These are phyloP conservation scores for Schizochytrium sp. DNA, from an alignment of 108 stramenopile species.

Conservation along the genomic window DNA sequence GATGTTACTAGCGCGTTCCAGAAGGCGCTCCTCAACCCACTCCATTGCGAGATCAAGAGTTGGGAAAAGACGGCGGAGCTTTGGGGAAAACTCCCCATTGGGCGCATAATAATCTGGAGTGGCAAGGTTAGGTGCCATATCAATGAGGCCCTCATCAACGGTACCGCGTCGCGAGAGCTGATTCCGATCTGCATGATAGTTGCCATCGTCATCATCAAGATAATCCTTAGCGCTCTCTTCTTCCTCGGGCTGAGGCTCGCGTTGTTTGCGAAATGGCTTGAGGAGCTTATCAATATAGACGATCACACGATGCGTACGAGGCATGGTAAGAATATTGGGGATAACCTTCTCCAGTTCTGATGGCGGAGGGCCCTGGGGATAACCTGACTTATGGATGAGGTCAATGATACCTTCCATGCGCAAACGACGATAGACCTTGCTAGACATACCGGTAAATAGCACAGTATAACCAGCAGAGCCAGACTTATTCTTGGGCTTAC, in stretches of 20 bases:
- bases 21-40: slow-evolving; percentile 44
- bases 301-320: not conserved
- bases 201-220: not conserved
- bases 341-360: slow-evolving; percentile 7
- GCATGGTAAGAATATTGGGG: slow-evolving; percentile 5
- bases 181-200: too few relatives aligned
- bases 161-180: too few relatives aligned
- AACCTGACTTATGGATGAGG: slow-evolving; percentile 7
- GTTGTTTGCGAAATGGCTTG: not conserved
- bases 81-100: slow-evolving; percentile 14
- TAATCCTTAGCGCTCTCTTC: not conserved
- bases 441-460: slow-evolving; percentile 40
- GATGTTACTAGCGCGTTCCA: not conserved
- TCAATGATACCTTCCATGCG: slow-evolving; percentile 20
- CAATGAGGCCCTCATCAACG: not conserved
- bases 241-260: not conserved
- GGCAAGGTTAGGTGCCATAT: not conserved
- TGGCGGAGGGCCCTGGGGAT: not conserved
- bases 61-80: slow-evolving; percentile 36
- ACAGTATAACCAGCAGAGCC: slow-evolving; percentile 23
- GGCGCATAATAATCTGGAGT: slow-evolving; percentile 24
- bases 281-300: not conserved
- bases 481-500: not conserved
- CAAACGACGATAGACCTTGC: slow-evolving; percentile 44
- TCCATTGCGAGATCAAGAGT: slow-evolving; percentile 59